A percentile compares a stretch with the other conserved stretches of the same genome.
These are phyloP conservation scores for Dioszegia hungarica DNA, from an alignment of 768 basidiomycete genomes.

Conservation along the genomic window DNA sequence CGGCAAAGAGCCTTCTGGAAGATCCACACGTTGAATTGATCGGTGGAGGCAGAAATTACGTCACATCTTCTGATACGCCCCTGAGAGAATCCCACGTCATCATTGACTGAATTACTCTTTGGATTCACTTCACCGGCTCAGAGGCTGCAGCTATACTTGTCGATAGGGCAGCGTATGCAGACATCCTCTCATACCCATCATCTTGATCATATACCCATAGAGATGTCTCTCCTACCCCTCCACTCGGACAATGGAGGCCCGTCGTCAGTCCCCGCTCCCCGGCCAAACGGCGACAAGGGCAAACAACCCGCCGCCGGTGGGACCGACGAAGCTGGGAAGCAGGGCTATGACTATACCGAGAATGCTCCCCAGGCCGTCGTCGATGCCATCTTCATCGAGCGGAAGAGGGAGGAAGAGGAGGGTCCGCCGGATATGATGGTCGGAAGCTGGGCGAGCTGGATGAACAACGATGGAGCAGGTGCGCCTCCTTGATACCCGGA, in stretches of 20 bases:
- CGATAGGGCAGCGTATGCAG: too few species aligned
- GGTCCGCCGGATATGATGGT: constrained; percentile 39
- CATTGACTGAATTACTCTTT: too few species aligned
- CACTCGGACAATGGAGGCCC: background rate
- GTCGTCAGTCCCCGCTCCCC: background rate
- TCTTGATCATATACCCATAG: background rate
- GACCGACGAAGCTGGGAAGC: background rate
- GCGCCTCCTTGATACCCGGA: background rate
- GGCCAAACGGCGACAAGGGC: background rate
- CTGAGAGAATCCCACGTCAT: too few species aligned
- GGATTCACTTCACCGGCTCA: too few species aligned
- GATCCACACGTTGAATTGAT: too few species aligned
- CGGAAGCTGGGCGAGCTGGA: constrained; percentile 35
- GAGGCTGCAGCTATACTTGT: too few species aligned
- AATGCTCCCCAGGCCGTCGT: constrained; percentile 35
- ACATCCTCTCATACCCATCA: background rate
- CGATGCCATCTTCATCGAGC: constrained; percentile 29
- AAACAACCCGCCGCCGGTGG: background rate
- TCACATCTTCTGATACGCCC: too few species aligned
- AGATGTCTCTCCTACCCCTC: background rate
- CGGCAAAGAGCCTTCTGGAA: too few species aligned
- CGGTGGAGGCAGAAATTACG: too few species aligned
- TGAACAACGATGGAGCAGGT: constrained; percentile 27
- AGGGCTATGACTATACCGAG: constrained; percentile 36
- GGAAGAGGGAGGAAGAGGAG: constrained; percentile 37